Base-by-base conservation (phyloP, 345 rosid genomes). In the Psidium guajava region DNA sequence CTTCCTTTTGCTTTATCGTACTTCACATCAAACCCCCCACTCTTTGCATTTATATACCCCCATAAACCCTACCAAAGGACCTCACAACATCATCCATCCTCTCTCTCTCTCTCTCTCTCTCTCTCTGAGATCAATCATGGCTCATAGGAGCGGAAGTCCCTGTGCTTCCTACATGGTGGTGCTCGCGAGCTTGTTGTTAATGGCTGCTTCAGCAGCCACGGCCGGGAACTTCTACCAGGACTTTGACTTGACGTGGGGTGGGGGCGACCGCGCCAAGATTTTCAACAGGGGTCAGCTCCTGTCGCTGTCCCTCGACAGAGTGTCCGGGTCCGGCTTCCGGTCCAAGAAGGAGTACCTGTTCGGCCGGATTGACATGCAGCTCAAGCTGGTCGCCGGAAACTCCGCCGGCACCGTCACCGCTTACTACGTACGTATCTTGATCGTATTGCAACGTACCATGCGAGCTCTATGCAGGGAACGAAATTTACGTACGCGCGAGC, bases 351-450 rank as follows among this genome's bases (percentile, higher is more conserved):
- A 91, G 85, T 93, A 84, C 40, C 84, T 93, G 50, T 93, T 91
- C 24, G 94, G 95, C 36, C 90, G 91, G 87, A 89, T 93, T 59
- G 88, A 83, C 49, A 89, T 89, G 92, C 94, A 92, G 81, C 88
- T 93, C 89, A 93, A 93, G 58, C 94, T 93, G 12, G 94, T 93
- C 49, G 88, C 92, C n/a, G 92, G 91, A 75, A 91, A 92, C 92
- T 92, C 95, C 8, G 94, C 94, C 16, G 94, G 95, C 91, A 90
- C 93, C 6, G 93, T 89, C 87, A 89, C 93, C 2, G 89, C 93
- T 20, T 92, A 90, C 25, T 94, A 92, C 84, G 94, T 92, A 86
- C 82, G 90, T 49, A 18, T 11, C n/a, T 83, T 27, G 20, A n/a
- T 61, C 52, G 40, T 61, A 15, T 20, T 2, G 47, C 25, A 36